These are phyloP conservation scores for Fusarium siculi DNA, from an alignment of 2,329 filamentous ascomycete genomes.

Conservation along the genomic window DNA sequence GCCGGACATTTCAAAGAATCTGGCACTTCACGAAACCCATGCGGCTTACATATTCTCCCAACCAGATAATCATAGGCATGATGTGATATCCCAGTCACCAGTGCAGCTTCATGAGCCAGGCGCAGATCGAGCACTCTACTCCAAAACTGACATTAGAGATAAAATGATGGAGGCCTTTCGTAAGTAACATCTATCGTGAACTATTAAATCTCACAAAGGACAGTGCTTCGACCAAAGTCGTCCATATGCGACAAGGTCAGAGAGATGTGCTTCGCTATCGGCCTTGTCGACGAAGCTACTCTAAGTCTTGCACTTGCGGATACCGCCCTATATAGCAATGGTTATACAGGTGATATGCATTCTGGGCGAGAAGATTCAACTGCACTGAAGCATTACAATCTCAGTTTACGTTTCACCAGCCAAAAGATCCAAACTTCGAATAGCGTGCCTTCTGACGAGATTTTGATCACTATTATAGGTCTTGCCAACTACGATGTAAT, in stretches of 20 bases:
- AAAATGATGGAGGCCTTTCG: constrained; percentile 2
- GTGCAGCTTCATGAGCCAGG: not conserved
- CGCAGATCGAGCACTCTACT: not conserved
- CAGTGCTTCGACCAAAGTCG: constrained; percentile 6
- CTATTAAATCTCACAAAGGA: not conserved
- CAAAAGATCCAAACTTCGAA: not conserved
- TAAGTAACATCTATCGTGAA: not conserved
- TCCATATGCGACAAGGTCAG: constrained; percentile 3
- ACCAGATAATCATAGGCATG: not conserved
- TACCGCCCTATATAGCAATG: not conserved
- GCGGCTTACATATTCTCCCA: no score
- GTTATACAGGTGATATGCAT: not conserved
- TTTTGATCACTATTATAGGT: not conserved
- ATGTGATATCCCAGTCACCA: not conserved
- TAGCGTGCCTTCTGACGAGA: not conserved
- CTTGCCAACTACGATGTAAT: constrained; percentile 9
- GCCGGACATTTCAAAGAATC: not conserved
- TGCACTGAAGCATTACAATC: constrained; percentile 4
- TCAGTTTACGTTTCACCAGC: not conserved
- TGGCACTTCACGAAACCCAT: not conserved
- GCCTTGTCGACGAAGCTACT: not conserved
- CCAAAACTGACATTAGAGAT: not conserved
- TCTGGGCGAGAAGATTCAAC: not conserved
- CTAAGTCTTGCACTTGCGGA: constrained; percentile 2
- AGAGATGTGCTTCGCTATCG: constrained; percentile 6